These are phyloP conservation scores for Globisporangium alternatum DNA, from an alignment of 352 stramenopile genomes.

Conservation along the genomic window DNA sequence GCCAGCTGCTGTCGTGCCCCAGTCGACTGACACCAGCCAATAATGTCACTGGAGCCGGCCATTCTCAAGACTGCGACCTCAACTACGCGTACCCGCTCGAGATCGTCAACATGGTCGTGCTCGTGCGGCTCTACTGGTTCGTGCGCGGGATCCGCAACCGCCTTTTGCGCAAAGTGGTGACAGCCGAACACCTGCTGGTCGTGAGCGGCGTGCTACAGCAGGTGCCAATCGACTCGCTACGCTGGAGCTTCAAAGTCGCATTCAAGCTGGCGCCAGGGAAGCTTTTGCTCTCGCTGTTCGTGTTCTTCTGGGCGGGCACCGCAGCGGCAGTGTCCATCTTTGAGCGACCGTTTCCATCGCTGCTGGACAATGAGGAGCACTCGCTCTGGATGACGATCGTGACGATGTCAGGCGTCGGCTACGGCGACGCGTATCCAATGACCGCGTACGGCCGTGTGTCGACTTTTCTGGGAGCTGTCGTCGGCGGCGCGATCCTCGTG, in stretches of 20 bases:
- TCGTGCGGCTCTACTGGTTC: constrained; percentile 62
- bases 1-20: constrained; percentile 19
- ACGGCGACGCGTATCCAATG: constrained; percentile 56
- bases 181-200: constrained; percentile 26
- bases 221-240: constrained; percentile 42
- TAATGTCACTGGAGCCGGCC: not conserved
- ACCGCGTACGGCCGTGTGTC: constrained; percentile 40
- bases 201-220: constrained; percentile 24
- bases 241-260: constrained; percentile 55
- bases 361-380: constrained; percentile 52
- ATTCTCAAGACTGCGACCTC: constrained; percentile 27
- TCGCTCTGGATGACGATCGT: constrained; percentile 64
- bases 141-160: constrained; percentile 50
- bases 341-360: constrained; percentile 54
- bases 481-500: constrained; percentile 48
- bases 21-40: constrained; percentile 13
- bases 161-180: constrained; percentile 36
- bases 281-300: constrained; percentile 44
- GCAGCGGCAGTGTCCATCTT: constrained; percentile 51
- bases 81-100: constrained; percentile 56
- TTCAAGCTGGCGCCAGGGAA: constrained; percentile 36
- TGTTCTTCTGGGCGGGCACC: constrained; percentile 46
- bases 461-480: constrained; percentile 46
- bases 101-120: constrained; percentile 57
- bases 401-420: constrained; percentile 60